A percentile compares a stretch with the other conserved stretches of the same genome.
These are phyloP conservation scores for Diospyros kaki DNA, from an alignment of 148 eudicot species.

Conservation along the genomic window DNA sequence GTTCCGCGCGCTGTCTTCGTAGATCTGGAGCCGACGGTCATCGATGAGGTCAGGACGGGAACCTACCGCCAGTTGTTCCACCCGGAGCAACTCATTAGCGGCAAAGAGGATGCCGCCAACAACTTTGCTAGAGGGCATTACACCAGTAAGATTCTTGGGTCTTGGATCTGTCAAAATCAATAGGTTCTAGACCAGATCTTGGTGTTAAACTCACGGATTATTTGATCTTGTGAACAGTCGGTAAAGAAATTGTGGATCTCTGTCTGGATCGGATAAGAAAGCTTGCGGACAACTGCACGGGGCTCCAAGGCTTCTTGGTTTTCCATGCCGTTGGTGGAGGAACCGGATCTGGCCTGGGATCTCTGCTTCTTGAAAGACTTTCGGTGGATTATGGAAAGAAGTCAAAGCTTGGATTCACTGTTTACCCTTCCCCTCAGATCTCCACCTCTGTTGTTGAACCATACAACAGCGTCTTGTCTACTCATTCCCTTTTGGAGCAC, in stretches of 20 bases:
- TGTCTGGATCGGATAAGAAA: slow-evolving; percentile 28
- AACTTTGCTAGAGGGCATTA: slow-evolving; percentile 16
- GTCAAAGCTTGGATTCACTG: no score
- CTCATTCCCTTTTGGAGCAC: slow-evolving; percentile 29
- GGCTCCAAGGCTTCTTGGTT: slow-evolving; percentile 46
- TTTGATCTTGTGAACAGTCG: slow-evolving; percentile 16
- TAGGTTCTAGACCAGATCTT: no score
- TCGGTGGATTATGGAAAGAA: slow-evolving; percentile 39
- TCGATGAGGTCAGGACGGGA: slow-evolving; percentile 46
- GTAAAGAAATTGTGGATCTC: slow-evolving; percentile 32
- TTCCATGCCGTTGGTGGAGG: slow-evolving; percentile 56
- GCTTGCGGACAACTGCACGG: slow-evolving; percentile 49
- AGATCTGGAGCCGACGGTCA: slow-evolving; percentile 43
- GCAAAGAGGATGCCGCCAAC: slow-evolving; percentile 53
- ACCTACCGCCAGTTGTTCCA: no score
- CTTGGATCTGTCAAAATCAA: no score
- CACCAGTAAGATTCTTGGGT: no score
- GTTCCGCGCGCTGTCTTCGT: slow-evolving; percentile 47
- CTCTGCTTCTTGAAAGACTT: slow-evolving; percentile 44
- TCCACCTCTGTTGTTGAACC: slow-evolving; percentile 10
- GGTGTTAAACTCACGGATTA: no score
- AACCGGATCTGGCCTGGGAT: slow-evolving; percentile 48
- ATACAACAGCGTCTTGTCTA: slow-evolving; percentile 10
- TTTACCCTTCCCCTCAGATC: slow-evolving; percentile 33
- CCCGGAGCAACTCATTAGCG: slow-evolving; percentile 19